These are phyloP conservation scores for Hermanozyma aechmeae DNA, from an alignment of 805 yeast species.

Conservation along the genomic window DNA sequence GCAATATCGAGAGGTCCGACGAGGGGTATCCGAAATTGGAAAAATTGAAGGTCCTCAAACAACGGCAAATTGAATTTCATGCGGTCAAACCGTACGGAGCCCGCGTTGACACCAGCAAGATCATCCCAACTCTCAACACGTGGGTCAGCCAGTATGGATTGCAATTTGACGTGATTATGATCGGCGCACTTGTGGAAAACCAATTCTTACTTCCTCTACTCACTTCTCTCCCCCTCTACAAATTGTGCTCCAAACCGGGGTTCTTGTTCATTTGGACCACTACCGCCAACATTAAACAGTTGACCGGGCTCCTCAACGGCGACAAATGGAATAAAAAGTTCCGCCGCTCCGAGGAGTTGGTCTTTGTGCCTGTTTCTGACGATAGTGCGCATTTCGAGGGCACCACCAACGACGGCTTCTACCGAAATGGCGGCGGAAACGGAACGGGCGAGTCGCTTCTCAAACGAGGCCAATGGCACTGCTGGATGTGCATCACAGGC, in stretches of 20 bases:
- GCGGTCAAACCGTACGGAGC: conserved; percentile 61
- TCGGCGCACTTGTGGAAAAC: conserved; percentile 75
- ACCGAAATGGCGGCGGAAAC: conserved; percentile 3
- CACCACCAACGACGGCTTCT: conserved; percentile 27
- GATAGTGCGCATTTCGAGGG: conserved; percentile 57
- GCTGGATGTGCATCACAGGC: conserved; percentile 97
- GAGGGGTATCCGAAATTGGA: conserved; percentile 85
- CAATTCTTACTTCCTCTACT: conserved; percentile 58
- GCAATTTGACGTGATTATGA: conserved; percentile 84
- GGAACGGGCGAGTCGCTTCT: conserved; percentile 30
- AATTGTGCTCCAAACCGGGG: conserved; percentile 76
- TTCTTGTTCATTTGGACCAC: conserved; percentile 85
- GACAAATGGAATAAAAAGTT: conserved; percentile 52
- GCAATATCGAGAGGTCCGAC: conserved; percentile 57
- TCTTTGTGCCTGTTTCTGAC: conserved; percentile 64
- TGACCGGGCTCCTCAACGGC: conserved; percentile 43
- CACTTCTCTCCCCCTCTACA: conserved; percentile 58
- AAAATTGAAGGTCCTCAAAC: conserved; percentile 56
- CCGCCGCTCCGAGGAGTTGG: conserved; percentile 83
- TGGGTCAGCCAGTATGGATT: conserved; percentile 55
- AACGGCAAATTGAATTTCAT: conserved; percentile 41
- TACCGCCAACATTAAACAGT: conserved; percentile 57
- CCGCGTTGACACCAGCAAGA: conserved; percentile 41
- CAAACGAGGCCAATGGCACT: conserved; percentile 84
- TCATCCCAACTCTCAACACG: conserved; percentile 45